Conservation (phyloP, 176 grass and related monocot species). For the Oryza meyeriana region DNA sequence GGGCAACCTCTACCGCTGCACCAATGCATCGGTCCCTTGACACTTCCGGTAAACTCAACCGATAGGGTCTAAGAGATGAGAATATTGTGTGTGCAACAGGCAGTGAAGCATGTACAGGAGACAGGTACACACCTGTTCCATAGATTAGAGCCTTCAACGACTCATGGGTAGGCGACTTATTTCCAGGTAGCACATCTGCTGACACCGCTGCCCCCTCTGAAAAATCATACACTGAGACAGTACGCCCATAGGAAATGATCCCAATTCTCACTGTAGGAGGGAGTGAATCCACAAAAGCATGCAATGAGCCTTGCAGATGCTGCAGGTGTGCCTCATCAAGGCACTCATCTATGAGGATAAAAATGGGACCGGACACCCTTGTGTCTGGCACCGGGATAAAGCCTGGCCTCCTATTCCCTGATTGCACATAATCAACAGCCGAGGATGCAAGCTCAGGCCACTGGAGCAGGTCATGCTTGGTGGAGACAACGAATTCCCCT, state of each 20-base stretch:
- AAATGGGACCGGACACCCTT: slow-evolving; percentile 71
- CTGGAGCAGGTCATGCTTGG: slow-evolving; percentile 69
- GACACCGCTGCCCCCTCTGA: slow-evolving; percentile 76
- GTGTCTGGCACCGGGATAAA: slow-evolving; percentile 69
- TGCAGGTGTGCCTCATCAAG: slow-evolving; percentile 86
- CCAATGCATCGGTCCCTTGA: slow-evolving; percentile 87
- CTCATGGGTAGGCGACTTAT: slow-evolving; percentile 76
- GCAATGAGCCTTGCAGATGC: slow-evolving; percentile 96
- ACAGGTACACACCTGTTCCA: slow-evolving; percentile 84
- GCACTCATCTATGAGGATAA: slow-evolving; percentile 92
- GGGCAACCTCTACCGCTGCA: slow-evolving; percentile 79
- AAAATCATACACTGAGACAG: slow-evolving; percentile 96
- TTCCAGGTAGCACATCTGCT: slow-evolving; percentile 77
- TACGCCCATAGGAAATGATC: slow-evolving; percentile 87
- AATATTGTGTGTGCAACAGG: slow-evolving; percentile 90
- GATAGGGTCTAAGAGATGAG: slow-evolving; percentile 86
- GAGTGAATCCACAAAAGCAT: slow-evolving; percentile 91
- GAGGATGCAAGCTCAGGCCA: slow-evolving; percentile 67
- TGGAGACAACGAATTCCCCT: slow-evolving; percentile 76
- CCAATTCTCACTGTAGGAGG: slow-evolving; percentile 71
- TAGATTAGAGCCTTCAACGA: slow-evolving; percentile 82
- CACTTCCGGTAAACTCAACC: slow-evolving; percentile 69
- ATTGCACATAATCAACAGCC: slow-evolving; percentile 77
- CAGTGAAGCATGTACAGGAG: slow-evolving; percentile 82
- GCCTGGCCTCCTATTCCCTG: slow-evolving; percentile 64